Conservation (phyloP, 176 grass and related monocot species). For the Chloris gayana region DNA sequence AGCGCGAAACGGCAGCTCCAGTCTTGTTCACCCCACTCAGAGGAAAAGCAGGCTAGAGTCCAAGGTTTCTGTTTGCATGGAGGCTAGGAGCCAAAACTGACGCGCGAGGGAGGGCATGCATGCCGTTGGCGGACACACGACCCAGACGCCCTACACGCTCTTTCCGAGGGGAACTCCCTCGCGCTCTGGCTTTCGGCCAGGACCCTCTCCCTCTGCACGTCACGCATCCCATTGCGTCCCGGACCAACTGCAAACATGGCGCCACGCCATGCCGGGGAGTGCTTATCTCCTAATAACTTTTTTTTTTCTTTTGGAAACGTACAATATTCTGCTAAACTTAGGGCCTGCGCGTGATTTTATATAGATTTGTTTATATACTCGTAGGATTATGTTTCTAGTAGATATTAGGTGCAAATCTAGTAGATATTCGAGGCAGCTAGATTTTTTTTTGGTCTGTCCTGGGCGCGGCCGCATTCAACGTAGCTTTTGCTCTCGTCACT, state of each 20-base stretch:
- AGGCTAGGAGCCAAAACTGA: slow-evolving; percentile 11
- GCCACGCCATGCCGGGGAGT: too few relatives aligned
- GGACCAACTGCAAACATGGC: not conserved
- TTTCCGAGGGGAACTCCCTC: not conserved
- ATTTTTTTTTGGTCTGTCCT: too few relatives aligned
- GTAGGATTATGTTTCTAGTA: too few relatives aligned
- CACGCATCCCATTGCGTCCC: not conserved
- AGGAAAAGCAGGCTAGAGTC: not conserved
- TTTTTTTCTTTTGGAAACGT: too few relatives aligned
- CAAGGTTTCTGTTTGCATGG: slow-evolving; percentile 1
- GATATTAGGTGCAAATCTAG: too few relatives aligned
- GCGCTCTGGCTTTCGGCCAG: not conserved
- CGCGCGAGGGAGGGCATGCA: slow-evolving; percentile 5
- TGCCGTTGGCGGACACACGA: not conserved
- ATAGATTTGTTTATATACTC: too few relatives aligned
- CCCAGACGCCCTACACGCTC: not conserved
- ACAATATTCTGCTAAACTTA: too few relatives aligned
- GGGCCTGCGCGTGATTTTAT: too few relatives aligned
- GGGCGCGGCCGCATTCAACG: too few relatives aligned
- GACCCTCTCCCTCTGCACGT: not conserved
- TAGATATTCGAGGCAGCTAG: too few relatives aligned
- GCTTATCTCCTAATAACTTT: too few relatives aligned
- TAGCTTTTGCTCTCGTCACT: not conserved
- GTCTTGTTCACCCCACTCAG: not conserved
- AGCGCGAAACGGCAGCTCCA: not conserved